phyloP scores from a whole-genome alignment of 768 basidiomycete genomes.

The Hericium coralloides region DNA sequence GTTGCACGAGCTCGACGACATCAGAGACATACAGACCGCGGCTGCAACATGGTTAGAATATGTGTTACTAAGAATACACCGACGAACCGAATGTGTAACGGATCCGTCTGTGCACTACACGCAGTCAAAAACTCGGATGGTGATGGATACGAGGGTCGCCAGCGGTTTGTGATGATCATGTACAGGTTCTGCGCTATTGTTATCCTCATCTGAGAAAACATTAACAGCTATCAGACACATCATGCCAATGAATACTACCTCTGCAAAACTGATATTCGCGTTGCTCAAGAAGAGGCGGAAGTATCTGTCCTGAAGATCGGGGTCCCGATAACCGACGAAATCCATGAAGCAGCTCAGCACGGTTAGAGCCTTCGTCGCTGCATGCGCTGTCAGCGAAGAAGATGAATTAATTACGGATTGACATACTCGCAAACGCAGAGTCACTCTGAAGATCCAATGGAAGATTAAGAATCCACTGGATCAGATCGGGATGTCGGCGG shows the following conservation, averaged over 20 bases:
- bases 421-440: slow-evolving; percentile 80
- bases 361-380: slow-evolving; percentile 72
- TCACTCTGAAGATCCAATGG: slow-evolving; percentile 78
- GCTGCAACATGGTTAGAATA: slow-evolving; percentile 24
- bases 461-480: slow-evolving; percentile 69
- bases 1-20: slow-evolving; percentile 44
- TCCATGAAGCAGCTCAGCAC: slow-evolving; percentile 62
- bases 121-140: slow-evolving; percentile 7
- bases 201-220: slow-evolving; percentile 4
- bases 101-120: slow-evolving; percentile 6
- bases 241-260: slow-evolving; percentile 35
- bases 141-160: slow-evolving; percentile 10
- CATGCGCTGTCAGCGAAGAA: too few relatives aligned
- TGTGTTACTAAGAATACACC: not conserved
- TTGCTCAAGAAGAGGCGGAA: slow-evolving; percentile 64
- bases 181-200: slow-evolving; percentile 8
- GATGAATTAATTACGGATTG: not conserved
- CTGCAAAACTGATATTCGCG: slow-evolving; percentile 76
- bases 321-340: slow-evolving; percentile 56
- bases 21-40: slow-evolving; percentile 46
- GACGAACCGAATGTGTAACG: slow-evolving; percentile 10
- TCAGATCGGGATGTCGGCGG: slow-evolving; percentile 59
- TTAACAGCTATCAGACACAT: not conserved
- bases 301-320: slow-evolving; percentile 58
- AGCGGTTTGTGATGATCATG: slow-evolving; percentile 10